Base-by-base conservation (phyloP, 1,284 basidiomycete genomes). In the Melampsora americana region DNA sequence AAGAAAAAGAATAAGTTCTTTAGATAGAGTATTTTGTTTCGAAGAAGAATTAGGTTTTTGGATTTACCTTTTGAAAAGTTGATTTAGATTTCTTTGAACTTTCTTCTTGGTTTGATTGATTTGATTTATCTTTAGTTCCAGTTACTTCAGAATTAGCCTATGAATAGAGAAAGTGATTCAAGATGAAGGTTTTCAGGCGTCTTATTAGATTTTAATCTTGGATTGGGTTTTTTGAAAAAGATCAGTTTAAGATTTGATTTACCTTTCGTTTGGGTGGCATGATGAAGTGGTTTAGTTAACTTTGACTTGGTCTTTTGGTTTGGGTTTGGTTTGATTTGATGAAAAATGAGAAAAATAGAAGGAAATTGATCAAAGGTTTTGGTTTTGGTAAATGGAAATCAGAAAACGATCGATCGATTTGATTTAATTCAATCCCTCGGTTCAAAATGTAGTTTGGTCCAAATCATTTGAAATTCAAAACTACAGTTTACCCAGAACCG, bases 251-350 rank as follows among this genome's bases (percentile, higher is more conserved):
- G 23, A 12, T 53, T 53, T 53, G 4, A 16, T 5, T 53, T 53
- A 53, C 50, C 50, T 53, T 53, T 53, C 50, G 50, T 53, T 53
- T 53, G 2, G 50, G 50, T 53, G 50, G 50, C 50, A 53, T 53
- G 50, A 53, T 53, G 50, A 53, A 16, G 16, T 53, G 3, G 3
- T 20, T 20, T 20, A 16, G 50, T 48, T 48, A 20, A 48, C 11
- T 48, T 48, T 20, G 46, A n/a, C n/a, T n/a, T n/a, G n/a, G n/a
- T n/a, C n/a, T n/a, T n/a, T n/a, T n/a, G n/a, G n/a, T n/a, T n/a
- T n/a, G n/a, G n/a, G n/a, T n/a, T n/a, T n/a, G n/a, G n/a, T n/a
- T n/a, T n/a, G n/a, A n/a, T n/a, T n/a, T n/a, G n/a, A n/a, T n/a
- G n/a, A n/a, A n/a, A n/a, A n/a, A n/a, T n/a, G n/a, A n/a, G n/a